Evolutionary conservation across 2,329 filamentous ascomycete species (phyloP).

Genomic region (Stromatinia cepivora): DNA sequence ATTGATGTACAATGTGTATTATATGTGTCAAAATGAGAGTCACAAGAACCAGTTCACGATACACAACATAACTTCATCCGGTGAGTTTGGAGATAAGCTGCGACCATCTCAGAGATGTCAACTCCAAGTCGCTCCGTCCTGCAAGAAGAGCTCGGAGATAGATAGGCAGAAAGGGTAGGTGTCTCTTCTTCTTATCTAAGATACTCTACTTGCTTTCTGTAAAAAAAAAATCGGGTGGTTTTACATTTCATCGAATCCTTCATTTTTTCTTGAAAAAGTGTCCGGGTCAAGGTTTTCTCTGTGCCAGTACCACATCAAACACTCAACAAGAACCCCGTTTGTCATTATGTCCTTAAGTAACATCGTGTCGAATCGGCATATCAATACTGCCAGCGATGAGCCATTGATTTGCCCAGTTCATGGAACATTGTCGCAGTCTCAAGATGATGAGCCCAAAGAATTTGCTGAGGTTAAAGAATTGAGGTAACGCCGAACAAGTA

Average conservation of each 20-base stretch:
- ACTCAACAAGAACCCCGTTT: background rate
- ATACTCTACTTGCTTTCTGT: background rate
- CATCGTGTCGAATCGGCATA: background rate
- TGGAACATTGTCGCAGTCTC: background rate
- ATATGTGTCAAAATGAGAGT: background rate
- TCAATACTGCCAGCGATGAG: constrained; percentile 5
- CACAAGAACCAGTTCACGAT: background rate
- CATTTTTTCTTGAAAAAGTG: background rate
- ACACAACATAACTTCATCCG: background rate
- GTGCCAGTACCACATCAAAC: background rate
- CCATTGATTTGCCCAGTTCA: background rate
- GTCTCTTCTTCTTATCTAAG: background rate
- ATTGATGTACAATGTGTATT: background rate
- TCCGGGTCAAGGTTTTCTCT: background rate
- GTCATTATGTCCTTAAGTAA: background rate
- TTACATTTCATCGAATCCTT: no score
- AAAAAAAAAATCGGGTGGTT: no score
- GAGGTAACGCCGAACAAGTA: constrained; percentile 6
- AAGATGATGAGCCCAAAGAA: background rate
- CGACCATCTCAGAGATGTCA: background rate
- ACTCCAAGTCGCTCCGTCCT: background rate
- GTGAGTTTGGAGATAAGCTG: background rate
- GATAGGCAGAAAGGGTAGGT: background rate
- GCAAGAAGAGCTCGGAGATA: no score
- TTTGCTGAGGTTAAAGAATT: constrained; percentile 22